Evolutionary conservation across 2,329 filamentous ascomycete genomes (phyloP).

Genomic region (Alternaria arborescens): DNA sequence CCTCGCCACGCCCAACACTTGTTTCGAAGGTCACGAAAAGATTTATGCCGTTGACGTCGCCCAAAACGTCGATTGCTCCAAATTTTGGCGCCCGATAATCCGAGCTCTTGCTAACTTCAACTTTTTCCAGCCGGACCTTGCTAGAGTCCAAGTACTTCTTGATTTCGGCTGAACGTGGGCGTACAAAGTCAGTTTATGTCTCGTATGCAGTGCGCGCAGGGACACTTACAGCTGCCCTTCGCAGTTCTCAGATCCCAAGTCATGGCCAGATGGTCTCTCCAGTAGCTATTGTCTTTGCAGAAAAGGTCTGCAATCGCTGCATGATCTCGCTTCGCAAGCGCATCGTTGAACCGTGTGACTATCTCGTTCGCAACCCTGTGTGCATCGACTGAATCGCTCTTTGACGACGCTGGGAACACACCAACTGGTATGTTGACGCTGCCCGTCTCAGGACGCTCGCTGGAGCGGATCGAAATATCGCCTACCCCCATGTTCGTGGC

Average conservation of each 20-base stretch:
- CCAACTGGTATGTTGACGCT: constrained; percentile 63
- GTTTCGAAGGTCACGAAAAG: constrained; percentile 45
- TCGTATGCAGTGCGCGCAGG: background rate
- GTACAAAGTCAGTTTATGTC: background rate
- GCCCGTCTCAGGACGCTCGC: constrained; percentile 59
- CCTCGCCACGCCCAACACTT: constrained; percentile 41
- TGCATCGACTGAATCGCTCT: constrained; percentile 46
- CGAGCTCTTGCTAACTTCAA: constrained; percentile 42
- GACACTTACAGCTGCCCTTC: constrained; percentile 50
- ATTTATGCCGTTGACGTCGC: constrained; percentile 40
- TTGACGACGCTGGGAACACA: constrained; percentile 51
- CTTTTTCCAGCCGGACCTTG: constrained; percentile 44
- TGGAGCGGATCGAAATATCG: constrained; percentile 46
- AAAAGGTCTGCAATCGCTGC: constrained; percentile 53
- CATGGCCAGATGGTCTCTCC: constrained; percentile 66
- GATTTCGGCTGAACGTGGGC: constrained; percentile 32
- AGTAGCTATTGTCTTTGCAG: constrained; percentile 61
- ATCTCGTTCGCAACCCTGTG: constrained; percentile 51
- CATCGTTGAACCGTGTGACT: constrained; percentile 54
- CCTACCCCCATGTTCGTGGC: constrained; percentile 32
- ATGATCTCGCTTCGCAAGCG: constrained; percentile 51
- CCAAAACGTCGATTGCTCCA: constrained; percentile 39
- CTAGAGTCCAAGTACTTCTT: constrained; percentile 48
- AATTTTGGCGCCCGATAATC: constrained; percentile 32
- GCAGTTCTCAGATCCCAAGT: constrained; percentile 66